These are phyloP conservation scores for Pseudofabraea citricarpa DNA, from an alignment of 2,329 filamentous ascomycete species.

Conservation along the genomic window DNA sequence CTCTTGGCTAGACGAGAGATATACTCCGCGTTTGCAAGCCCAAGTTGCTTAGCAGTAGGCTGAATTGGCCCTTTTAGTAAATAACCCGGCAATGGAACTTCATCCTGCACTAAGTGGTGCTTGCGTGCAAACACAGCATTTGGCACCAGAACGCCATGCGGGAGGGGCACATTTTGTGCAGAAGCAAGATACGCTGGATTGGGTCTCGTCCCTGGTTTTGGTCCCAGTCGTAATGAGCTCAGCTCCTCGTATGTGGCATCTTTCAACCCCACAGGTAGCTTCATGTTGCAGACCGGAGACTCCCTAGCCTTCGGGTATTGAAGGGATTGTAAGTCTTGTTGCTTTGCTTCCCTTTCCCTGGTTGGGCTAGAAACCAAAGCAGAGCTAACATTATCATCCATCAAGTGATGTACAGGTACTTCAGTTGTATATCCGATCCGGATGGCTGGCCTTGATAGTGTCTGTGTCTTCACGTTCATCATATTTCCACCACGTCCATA, in stretches of 20 bases:
- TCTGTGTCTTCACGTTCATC: background rate
- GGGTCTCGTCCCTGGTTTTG: background rate
- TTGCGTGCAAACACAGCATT: slow-evolving; percentile 42
- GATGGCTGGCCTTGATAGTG: background rate
- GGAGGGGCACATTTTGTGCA: slow-evolving; percentile 22
- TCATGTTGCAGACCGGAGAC: background rate
- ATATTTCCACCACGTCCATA: slow-evolving; percentile 8
- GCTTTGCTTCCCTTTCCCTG: background rate
- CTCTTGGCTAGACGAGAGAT: background rate
- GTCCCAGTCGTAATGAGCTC: background rate
- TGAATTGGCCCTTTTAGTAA: slow-evolving; percentile 29
- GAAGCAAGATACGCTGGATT: slow-evolving; percentile 23
- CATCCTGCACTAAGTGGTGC: slow-evolving; percentile 32
- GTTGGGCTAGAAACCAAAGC: no score
- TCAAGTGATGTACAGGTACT: background rate
- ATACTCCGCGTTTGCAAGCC: background rate
- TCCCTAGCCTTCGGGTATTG: background rate
- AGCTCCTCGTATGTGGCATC: background rate
- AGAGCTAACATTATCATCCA: background rate
- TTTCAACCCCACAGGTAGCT: background rate
- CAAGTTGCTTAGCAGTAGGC: slow-evolving; percentile 32
- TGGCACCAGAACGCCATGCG: slow-evolving; percentile 33
- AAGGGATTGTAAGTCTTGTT: background rate
- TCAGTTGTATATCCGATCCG: background rate
- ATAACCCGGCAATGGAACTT: slow-evolving; percentile 6